Base-by-base conservation (phyloP, 2,329 filamentous ascomycete species). In the Cytospora schulzeri region DNA sequence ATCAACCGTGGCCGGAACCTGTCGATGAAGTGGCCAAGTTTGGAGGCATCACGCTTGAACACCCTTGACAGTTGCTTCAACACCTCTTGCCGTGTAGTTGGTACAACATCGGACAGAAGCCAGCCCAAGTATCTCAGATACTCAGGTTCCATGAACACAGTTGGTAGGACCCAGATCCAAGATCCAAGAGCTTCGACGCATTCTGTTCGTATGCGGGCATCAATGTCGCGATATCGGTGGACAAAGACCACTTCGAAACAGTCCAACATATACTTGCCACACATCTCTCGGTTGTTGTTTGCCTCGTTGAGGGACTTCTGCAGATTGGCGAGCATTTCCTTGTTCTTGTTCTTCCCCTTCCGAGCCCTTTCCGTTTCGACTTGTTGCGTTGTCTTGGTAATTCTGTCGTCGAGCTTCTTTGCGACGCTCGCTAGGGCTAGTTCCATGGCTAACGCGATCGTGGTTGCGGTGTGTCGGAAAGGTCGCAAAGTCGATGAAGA, bases 101-200 rank as follows among this genome's bases (percentile, higher is more conserved):
- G 82, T 66, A 88, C 84, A 4, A 88, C 84, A 74, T 99, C 95
- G 5, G 93, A 97, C 33, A 99, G 83, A 73, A 97, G 89, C 95
- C 95, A 99, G 60, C 95, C 95, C 7, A 99, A 82, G 72, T 99
- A 99, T 66, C 95, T 89, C 58, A 99, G 81, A 77, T 97, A 97
- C 70, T 90, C 85, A 1, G 92, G 92, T 69, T 97, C 91, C 75
- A 97, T 92, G 77, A 97, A 99, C 54, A 91, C 85, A 55, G 92
- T 92, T 2, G 93, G 92, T 59, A 97, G 87, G 14, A 86, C 86
- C 74, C 88, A 85, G 70, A 98, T 96, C 95, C 95, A 99, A 50
- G 88, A 85, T 31, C 93, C 93, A 11, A 99, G 82, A 17, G 92
- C 92, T 68, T 91, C 88, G 28, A 96, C 89, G 73, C 94, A 97